Evolutionary conservation across 2,329 filamentous ascomycete species (phyloP).

Genomic region (Stachybotrys elegans): DNA sequence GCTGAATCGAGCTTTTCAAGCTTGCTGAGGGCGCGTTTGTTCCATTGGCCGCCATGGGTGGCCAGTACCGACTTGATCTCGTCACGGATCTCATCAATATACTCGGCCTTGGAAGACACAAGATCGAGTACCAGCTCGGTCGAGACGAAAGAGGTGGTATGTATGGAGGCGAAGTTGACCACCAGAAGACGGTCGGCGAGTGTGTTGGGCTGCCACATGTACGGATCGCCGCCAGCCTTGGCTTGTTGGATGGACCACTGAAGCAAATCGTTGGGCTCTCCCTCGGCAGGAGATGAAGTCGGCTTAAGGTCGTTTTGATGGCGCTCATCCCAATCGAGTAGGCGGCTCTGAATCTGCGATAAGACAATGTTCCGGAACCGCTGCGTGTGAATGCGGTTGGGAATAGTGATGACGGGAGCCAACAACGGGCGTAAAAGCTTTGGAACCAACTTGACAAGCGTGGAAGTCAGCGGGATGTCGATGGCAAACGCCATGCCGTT

Average conservation of each 20-base stretch:
- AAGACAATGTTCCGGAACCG: neutral
- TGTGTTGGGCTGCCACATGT: conserved; percentile 15
- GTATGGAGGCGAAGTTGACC: conserved; percentile 32
- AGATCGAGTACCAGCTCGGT: conserved; percentile 39
- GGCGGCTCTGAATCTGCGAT: conserved; percentile 2
- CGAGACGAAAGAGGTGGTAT: conserved; percentile 30
- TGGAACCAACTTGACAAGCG: neutral
- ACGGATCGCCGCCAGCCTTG: conserved; percentile 15
- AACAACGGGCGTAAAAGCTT: neutral
- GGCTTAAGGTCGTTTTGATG: neutral
- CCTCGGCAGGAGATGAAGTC: neutral
- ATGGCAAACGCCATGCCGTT: conserved; percentile 3
- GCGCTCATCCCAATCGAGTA: conserved; percentile 1
- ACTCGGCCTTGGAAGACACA: conserved; percentile 24
- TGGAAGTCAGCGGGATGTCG: neutral
- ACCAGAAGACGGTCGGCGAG: conserved; percentile 22
- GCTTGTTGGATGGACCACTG: conserved; percentile 7
- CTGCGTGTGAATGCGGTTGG: neutral
- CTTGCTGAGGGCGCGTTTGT: conserved; percentile 25
- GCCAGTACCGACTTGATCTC: conserved; percentile 16
- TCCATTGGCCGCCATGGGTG: conserved; percentile 17
- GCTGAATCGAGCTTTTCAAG: conserved; percentile 35
- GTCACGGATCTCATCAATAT: conserved; percentile 35
- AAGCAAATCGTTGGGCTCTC: conserved; percentile 6
- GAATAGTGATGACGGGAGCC: neutral